Evolutionary conservation across 2,329 filamentous ascomycete genomes (phyloP), one percentile per base, ranked within the genome.

Genomic region (Monilinia aucupariae): DNA sequence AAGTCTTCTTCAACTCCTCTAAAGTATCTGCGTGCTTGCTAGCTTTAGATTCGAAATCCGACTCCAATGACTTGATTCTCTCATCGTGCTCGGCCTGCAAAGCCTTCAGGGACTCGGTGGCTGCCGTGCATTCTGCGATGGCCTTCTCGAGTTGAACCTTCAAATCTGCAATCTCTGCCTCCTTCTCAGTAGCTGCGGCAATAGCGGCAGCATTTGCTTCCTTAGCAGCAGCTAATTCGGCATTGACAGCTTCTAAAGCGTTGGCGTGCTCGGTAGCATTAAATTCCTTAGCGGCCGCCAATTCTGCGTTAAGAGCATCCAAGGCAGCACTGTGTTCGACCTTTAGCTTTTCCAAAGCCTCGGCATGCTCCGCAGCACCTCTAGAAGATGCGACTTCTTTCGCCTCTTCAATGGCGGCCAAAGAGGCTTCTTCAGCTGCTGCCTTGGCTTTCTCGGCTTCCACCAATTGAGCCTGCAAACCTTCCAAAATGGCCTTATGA

Each of bases 241-340:
- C 73, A 47, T 69, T 70, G 20, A 74, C 63, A 5, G 65, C 65
- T 25, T 67, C 66, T 30, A 73, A 55, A 22, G 64, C 68, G 15
- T 67, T 64, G 22, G 65, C 50, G 22, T 66, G 43, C 10, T 68
- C 63, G 37, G 64, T 59, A 30, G 65, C 76, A 10, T 79, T 78
- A 6, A 77, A 74, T 47, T 82, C 79, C 71, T 81, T 82, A 13
- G 80, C 75, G 59, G 74, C 76, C 27, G 79, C 70, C n/a, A 81
- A 76, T 62, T 81, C 78, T 13, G 76, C 73, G 27, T 69, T 69
- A 13, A 74, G 62, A 10, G 65, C 64, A 25, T 67, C 66, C 22
- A 73, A 51, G 13, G 64, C 68, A n/a, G 68, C 64, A 39, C 64
- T 49, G n/a, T 66, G 47, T 12, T 68, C 64, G 32, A 64, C 51